phyloP scores from a whole-genome alignment of 2,329 filamentous ascomycete genomes.

The Chaetomium sp. region DNA sequence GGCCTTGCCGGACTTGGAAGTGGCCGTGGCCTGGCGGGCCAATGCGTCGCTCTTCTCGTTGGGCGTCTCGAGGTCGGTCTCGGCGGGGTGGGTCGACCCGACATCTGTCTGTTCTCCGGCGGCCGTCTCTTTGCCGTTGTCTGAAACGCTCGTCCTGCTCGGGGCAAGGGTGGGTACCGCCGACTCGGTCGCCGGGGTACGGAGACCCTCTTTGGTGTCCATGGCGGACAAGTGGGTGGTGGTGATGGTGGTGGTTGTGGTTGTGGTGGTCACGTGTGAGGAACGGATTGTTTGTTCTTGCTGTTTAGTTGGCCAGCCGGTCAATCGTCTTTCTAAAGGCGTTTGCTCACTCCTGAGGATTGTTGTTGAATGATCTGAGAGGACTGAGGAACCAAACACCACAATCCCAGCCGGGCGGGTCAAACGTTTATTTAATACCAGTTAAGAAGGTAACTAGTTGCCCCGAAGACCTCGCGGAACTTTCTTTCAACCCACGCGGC shows the following conservation, averaged over 20 bases:
- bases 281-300: not conserved
- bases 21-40: slow-evolving; percentile 23
- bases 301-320: not conserved
- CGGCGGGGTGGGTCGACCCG: slow-evolving; percentile 11
- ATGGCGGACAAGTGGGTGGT: not conserved
- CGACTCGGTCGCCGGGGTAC: slow-evolving; percentile 10
- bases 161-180: slow-evolving; percentile 24
- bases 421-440: too few species aligned
- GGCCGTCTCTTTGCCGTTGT: slow-evolving; percentile 20
- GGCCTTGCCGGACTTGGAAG: slow-evolving; percentile 22
- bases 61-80: slow-evolving; percentile 9
- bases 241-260: not conserved
- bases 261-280: not conserved
- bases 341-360: too few species aligned
- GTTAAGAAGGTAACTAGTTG: too few species aligned
- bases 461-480: too few species aligned
- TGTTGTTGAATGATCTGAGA: too few species aligned
- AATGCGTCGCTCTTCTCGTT: slow-evolving; percentile 14
- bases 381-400: too few species aligned
- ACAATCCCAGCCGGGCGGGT: too few species aligned
- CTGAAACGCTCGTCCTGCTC: slow-evolving; percentile 21
- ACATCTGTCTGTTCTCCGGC: slow-evolving; percentile 16
- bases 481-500: not conserved
- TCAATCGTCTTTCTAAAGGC: too few species aligned
- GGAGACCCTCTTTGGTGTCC: slow-evolving; percentile 11